Conservation (phyloP, 768 basidiomycete species). For the Amanita polypyramis region DNA sequence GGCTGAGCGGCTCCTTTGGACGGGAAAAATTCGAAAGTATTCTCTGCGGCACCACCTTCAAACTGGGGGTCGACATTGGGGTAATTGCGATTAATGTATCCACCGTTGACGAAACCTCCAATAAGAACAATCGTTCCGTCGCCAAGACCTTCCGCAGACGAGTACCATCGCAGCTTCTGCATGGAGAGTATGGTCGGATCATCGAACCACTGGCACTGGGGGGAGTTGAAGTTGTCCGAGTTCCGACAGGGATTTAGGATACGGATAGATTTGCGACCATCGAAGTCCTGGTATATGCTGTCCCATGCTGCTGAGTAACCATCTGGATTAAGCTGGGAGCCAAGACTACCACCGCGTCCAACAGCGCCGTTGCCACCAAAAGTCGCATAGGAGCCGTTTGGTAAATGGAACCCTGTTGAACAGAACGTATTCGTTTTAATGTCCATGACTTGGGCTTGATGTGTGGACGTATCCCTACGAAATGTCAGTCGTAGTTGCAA, state of each 20-base stretch:
- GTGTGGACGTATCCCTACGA: conserved; percentile 50
- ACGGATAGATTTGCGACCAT: conserved; percentile 73
- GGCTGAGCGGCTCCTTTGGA: conserved; percentile 36
- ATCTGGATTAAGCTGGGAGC: conserved; percentile 35
- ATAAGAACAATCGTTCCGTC: conserved; percentile 76
- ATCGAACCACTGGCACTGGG: conserved; percentile 66
- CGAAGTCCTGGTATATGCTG: conserved; percentile 65
- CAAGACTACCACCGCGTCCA: conserved; percentile 50
- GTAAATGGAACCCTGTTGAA: conserved; percentile 73
- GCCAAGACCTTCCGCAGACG: conserved; percentile 59
- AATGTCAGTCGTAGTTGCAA: neutral
- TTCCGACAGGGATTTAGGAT: conserved; percentile 67
- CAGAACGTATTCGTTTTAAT: conserved; percentile 70
- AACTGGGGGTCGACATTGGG: conserved; percentile 54
- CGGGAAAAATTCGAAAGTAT: conserved; percentile 80
- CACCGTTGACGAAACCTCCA: conserved; percentile 71
- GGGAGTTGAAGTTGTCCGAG: conserved; percentile 32
- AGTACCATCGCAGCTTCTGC: conserved; percentile 70
- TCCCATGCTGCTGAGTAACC: conserved; percentile 46
- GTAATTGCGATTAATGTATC: conserved; percentile 69
- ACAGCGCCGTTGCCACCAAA: conserved; percentile 77
- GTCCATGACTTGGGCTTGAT: conserved; percentile 56
- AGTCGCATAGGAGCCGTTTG: conserved; percentile 65
- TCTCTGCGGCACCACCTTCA: conserved; percentile 67
- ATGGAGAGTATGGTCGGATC: conserved; percentile 50